Evolutionary conservation across 345 rosid species (phyloP), one percentile per base, ranked within the genome.

Genomic region (Salix dunnii): DNA sequence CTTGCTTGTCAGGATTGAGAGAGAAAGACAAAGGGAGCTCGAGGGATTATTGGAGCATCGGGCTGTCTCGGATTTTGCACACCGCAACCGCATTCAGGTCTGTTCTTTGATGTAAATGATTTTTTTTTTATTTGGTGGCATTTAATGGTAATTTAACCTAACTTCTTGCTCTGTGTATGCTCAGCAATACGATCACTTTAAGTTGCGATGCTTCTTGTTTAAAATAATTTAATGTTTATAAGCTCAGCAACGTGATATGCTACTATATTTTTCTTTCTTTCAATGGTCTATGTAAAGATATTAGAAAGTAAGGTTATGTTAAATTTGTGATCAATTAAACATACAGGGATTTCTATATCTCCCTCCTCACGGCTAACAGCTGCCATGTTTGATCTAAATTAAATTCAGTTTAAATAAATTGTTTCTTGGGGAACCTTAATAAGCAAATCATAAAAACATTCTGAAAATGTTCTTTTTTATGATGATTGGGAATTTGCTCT

Each of bases 41-140:
- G 89, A 94, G 86, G 94, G 90, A 67, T 83, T 96, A 88, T 80
- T 87, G 87, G 99, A 94, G 86, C 98, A 94, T 81, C 94, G 97
- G 30, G 96, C 99, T 76, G 99, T 94, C 73, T 94, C 98, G 58
- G 98, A 92, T 86, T 96, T 96, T 83, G 97, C 99, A 80, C 98
- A 96, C 81, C 99, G 99, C 62, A 94, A 90, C 75, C 93, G 98
- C 79, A 91, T 96, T 84, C 99, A 96, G 98, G 98, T 96, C 74
- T 49, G 85, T 83, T 70, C 62, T 73, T 55, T 69, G 36, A 43
- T 25, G 25, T 51, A 67, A 42, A 58, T 27, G 36, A 67, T 58
- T 8, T n/a, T 66, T n/a, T 66, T 77, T 78, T 51, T 8, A 12
- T 16, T 1, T 9, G 48, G 11, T 16, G 12, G 21, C 69, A 20